These are phyloP conservation scores for Wickerhamiella allomyrinae DNA, from an alignment of 805 yeast genomes.

Conservation along the genomic window DNA sequence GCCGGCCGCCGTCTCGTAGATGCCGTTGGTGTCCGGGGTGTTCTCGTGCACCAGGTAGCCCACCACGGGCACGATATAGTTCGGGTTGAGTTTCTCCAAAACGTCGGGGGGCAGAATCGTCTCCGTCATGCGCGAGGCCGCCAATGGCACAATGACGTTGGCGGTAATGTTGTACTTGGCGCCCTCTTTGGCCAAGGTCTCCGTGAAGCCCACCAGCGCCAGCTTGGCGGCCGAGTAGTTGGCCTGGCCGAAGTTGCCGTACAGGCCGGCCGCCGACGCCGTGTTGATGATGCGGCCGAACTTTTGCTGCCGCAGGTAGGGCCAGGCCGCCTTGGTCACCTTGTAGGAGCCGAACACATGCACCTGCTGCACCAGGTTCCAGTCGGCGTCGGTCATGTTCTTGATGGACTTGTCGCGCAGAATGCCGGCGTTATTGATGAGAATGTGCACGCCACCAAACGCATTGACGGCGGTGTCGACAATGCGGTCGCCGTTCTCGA, in stretches of 20 bases:
- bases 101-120: constrained; percentile 73
- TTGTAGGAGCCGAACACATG: constrained; percentile 83
- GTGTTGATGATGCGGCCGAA: constrained; percentile 86
- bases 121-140: constrained; percentile 94
- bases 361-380: constrained; percentile 65
- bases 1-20: constrained; percentile 91
- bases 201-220: constrained; percentile 81
- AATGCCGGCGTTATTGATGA: constrained; percentile 92
- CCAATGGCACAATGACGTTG: constrained; percentile 86
- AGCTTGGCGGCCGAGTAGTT: constrained; percentile 90
- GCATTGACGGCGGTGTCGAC: constrained; percentile 71
- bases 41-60: constrained; percentile 61
- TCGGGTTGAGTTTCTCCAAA: constrained; percentile 67
- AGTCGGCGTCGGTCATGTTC: constrained; percentile 73
- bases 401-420: constrained; percentile 75
- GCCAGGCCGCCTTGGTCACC: constrained; percentile 86
- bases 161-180: constrained; percentile 65
- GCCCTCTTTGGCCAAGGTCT: constrained; percentile 93
- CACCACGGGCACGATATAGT: constrained; percentile 84
- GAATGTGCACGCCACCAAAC: constrained; percentile 78
- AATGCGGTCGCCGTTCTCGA: constrained; percentile 70
- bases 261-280: constrained; percentile 94
- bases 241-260: constrained; percentile 94
- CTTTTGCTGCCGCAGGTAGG: constrained; percentile 64
- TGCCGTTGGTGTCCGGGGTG: constrained; percentile 51